Base-by-base conservation (phyloP, 345 rosid species). In the Raphanus raphanistrum region DNA sequence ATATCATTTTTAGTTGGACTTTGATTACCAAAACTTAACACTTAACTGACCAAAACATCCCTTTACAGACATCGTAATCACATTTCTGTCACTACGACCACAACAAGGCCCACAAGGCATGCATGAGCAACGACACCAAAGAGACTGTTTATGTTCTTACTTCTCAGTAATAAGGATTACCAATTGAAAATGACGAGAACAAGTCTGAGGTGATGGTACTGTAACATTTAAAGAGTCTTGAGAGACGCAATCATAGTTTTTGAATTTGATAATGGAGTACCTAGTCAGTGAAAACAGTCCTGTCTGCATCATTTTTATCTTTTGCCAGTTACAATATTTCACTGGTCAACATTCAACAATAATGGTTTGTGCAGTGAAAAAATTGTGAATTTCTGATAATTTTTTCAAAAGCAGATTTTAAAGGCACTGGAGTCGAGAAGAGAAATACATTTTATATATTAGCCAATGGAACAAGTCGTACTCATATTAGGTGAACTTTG, bases 401-500 rank as follows among this genome's bases (percentile, higher is more conserved):
- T 8, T 21, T 17, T 43, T 33, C 2, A 25, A 58, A 25, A 58
- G 68, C 13, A n/a, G 25, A 27, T 27, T 66, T 9, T 16, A 17
- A 35, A 50, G 52, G 8, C 59, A 72, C 7, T 28, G 13, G 45
- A 43, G 4, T 29, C 15, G 50, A 71, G 17, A 12, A 29, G 75
- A n/a, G 13, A 25, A 52, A 52, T 4, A 28, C 38, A 35, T 35
- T 35, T 28, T 6, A 33, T 28, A 21, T 21, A 21, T 8, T 36
- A 74, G 57, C 25, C 29, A 66, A 3, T 17, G 48, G 45, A 59
- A 67, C 48, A 75, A 75, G 79, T 75, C 66, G 68, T 68, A 67
- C 68, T 59, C 68, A 45, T 21, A 75, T 68, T 68, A 68, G 79
- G 79, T 76, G 62, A 76, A 8, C 62, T 68, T 76, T 43, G 62